These are phyloP conservation scores for Pluteus cervinus DNA, from an alignment of 768 basidiomycete species.

Conservation along the genomic window DNA sequence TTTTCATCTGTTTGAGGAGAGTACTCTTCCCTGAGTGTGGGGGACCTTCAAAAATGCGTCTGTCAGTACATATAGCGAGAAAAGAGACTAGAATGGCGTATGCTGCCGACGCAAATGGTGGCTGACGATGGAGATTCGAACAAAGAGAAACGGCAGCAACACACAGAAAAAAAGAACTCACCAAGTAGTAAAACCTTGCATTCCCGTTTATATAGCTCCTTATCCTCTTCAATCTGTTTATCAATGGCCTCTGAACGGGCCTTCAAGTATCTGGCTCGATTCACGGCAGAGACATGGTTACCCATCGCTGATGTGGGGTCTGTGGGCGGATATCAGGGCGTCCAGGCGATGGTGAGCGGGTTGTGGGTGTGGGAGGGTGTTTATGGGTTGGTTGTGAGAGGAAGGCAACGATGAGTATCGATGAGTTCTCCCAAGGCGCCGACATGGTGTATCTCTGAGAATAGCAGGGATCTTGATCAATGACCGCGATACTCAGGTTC, in stretches of 20 bases:
- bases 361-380: too few relatives aligned
- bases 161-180: constrained; percentile 28
- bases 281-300: constrained; percentile 55
- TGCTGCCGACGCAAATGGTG: neutral
- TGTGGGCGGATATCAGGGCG: too few relatives aligned
- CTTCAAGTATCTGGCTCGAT: constrained; percentile 53
- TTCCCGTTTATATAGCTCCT: constrained; percentile 71
- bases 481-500: too few relatives aligned
- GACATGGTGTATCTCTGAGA: too few relatives aligned
- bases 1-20: constrained; percentile 98
- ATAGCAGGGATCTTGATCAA: too few relatives aligned
- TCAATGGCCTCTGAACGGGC: constrained; percentile 71
- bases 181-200: constrained; percentile 92
- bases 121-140: neutral
- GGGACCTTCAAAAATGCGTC: constrained; percentile 64
- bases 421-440: too few relatives aligned
- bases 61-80: neutral
- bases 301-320: constrained; percentile 62
- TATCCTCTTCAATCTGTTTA: constrained; percentile 80
- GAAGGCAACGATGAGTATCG: too few relatives aligned
- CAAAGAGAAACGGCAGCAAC: constrained; percentile 1
- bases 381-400: too few relatives aligned
- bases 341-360: too few relatives aligned
- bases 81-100: neutral
- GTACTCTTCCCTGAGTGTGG: constrained; percentile 93